Evolutionary conservation across 2,329 filamentous ascomycete species (phyloP), one percentile per base, ranked within the genome.

Genomic region (Tolypocladium capitatum): DNA sequence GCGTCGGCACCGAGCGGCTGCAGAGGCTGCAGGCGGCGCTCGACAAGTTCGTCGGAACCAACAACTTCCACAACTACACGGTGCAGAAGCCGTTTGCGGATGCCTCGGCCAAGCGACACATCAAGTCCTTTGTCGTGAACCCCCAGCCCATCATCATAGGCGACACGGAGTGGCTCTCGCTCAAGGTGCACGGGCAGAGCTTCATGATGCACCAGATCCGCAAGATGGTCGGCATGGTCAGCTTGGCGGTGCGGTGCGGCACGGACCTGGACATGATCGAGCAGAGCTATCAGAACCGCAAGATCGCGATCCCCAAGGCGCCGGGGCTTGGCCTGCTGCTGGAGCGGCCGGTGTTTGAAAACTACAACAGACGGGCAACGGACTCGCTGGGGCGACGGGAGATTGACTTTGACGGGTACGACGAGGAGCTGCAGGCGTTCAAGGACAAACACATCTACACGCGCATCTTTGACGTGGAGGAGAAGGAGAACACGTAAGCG

Each of bases 171-270:
- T 98, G 92, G 92, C 74, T 98, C 5, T 92, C 85, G 40, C 74
- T 97, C 55, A 95, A 94, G 63, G 90, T 98, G 24, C 92, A 98
- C 66, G 92, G 92, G 0, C 92, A 98, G 67, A 91, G 84, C 60
- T 98, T 98, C 75, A 98, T 98, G 92, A 98, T 98, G 92, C 92
- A 98, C 67, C 92, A 98, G 70, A 98, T 98, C 66, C 84, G 92
- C 60, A 98, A 97, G 69, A 97, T 98, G 92, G 87, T 98, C 16
- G 88, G 86, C 48, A 89, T 98, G 84, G 87, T 81, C 9, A 81
- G 87, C 32, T 73, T 98, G 51, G 73, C 91, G 6, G 84, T 94
- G 7, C 83, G 92, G 34, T 94, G 86, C 63, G 92, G 88, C 45
- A 83, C 83, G n/a, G 74, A 85, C 4, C 72, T 81, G 4, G 69